Percentiles rank a stretch among this genome's conserved stretches.
These are phyloP conservation scores for Aureobasidium sp. DNA, from an alignment of 2,329 filamentous ascomycete species.

Conservation along the genomic window DNA sequence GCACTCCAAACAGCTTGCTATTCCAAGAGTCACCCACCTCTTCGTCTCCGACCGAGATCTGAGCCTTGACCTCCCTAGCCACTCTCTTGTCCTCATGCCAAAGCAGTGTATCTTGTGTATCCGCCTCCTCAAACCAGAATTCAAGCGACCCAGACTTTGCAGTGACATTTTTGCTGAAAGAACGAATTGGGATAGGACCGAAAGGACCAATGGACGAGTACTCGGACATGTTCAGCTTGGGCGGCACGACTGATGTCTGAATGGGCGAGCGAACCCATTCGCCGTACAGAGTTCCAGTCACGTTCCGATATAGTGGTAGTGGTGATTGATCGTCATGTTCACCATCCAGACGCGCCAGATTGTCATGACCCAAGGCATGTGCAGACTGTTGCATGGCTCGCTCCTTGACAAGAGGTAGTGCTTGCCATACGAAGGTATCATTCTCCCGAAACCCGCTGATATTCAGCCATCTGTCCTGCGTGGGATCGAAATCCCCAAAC, in stretches of 20 bases:
- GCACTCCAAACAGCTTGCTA: constrained; percentile 71
- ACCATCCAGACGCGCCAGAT: constrained; percentile 23
- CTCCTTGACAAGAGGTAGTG: constrained; percentile 58
- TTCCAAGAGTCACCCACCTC: constrained; percentile 68
- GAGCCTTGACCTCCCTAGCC: constrained; percentile 60
- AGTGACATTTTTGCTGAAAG: constrained; percentile 76
- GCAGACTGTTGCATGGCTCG: constrained; percentile 51
- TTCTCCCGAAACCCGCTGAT: constrained; percentile 67
- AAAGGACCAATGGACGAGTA: constrained; percentile 61
- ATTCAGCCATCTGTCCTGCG: constrained; percentile 38
- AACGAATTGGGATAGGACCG: constrained; percentile 37
- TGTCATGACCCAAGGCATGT: constrained; percentile 30
- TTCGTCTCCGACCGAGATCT: constrained; percentile 64
- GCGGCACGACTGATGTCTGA: constrained; percentile 37
- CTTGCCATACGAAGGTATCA: constrained; percentile 71
- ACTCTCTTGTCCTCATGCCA: constrained; percentile 26
- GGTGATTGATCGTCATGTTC: constrained; percentile 30
- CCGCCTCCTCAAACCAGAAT: constrained; percentile 55
- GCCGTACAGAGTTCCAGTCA: constrained; percentile 69
- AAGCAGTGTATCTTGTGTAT: constrained; percentile 26
- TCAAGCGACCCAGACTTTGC: constrained; percentile 61
- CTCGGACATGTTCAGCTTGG: constrained; percentile 39
- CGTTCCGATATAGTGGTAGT: constrained; percentile 64
- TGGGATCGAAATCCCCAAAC: constrained; percentile 44
- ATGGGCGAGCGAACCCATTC: constrained; percentile 58